Base-by-base conservation (phyloP, 1,284 basidiomycete species). In the Ceraceosorus bombacis region DNA sequence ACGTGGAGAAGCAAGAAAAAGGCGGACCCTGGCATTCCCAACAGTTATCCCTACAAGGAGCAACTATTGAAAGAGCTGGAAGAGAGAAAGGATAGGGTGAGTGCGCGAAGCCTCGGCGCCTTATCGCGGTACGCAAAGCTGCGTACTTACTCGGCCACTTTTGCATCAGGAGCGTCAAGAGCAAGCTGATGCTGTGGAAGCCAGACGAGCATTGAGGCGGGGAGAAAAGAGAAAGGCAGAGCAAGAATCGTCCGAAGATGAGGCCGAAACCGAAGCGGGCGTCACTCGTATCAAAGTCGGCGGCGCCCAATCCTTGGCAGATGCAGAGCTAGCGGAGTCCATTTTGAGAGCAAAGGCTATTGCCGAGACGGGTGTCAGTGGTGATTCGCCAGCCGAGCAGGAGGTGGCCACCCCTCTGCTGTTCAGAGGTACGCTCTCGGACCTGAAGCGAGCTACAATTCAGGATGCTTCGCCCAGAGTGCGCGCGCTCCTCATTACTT, bases 1-100 rank as follows among this genome's bases (percentile, higher is more conserved):
- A 96, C 94, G 81, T 88, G 74, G 73, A 71, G 71, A 63, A 67
- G 66, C 61, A 70, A 60, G 37, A 78, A 85, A 82, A 79, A 90
- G 83, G 82, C 86, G 78, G 94, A 98, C 77, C 90, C 88, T 37
- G 95, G 95, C 53, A 94, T 98, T 63, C 94, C 94, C n/a, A 95
- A 89, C 80, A 87, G 86, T 64, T 95, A 93, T 81, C 94, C 93
- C 4, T 95, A 88, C 84, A 98, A 97, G 81, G 94, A 96, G 77
- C 87, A 94, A 79, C 87, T 98, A 61, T 82, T 98, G 49, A 90
- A 90, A 12, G 94, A 98, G 65, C 72, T 77, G 60, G 73, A 76
- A 57, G 60, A 68, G 56, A 67, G 66, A 58, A 63, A 43, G 43
- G 15, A 51, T 6, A 13, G 49, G n/a, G 54, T 36, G 38, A 38